Base-by-base conservation (phyloP, 495 filamentous ascomycete species). In the Pseudomonodictys pantanalensis region DNA sequence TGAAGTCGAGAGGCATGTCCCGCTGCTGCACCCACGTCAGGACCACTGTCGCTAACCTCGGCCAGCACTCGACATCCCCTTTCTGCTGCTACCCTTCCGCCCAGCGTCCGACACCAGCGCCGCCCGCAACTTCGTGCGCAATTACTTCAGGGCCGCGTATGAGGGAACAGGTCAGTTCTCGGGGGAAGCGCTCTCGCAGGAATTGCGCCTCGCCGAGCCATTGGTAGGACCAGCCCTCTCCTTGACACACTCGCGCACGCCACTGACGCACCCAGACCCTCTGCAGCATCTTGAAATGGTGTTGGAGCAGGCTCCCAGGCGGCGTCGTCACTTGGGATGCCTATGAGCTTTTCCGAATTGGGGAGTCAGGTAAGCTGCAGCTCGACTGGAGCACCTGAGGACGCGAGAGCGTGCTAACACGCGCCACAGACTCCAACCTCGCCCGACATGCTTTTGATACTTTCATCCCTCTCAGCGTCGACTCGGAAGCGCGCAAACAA, bases 311-410 rank as follows among this genome's bases (percentile, higher is more conserved):
- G 79, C 77, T 98, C 33, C 83, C 87, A 33, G 91, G 92, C 47
- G 93, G 93, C 66, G 85, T 98, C 11, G 92, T 98, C 45, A 90
- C 90, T 49, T 97, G 95, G 95, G 90, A 96, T 61, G 91, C 89
- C 24, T 98, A 98, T 68, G 91, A 97, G 62, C 77, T 96, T 15
- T 98, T 98, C 79, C 90, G 86, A 70, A 87, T 95, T 65, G 93
- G 92, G 66, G 93, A 97, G 76, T 82, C 88, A 79, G 91, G 91
- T 96, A 85, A 64, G 67, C 29, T 52, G 32, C 25, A 9, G 3
- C 1, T 56, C n/a, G n/a, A n/a, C n/a, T n/a, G n/a, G n/a, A n/a
- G 55, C 15, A 49, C 41, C 38, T 29, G 30, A 30, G 10, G 17
- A 44, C 33, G 18, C 33, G 46, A 35, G 33, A 45, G n/a, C 24